Base-by-base conservation (phyloP, 2,329 filamentous ascomycete species). In the Colletotrichum australisinense region DNA sequence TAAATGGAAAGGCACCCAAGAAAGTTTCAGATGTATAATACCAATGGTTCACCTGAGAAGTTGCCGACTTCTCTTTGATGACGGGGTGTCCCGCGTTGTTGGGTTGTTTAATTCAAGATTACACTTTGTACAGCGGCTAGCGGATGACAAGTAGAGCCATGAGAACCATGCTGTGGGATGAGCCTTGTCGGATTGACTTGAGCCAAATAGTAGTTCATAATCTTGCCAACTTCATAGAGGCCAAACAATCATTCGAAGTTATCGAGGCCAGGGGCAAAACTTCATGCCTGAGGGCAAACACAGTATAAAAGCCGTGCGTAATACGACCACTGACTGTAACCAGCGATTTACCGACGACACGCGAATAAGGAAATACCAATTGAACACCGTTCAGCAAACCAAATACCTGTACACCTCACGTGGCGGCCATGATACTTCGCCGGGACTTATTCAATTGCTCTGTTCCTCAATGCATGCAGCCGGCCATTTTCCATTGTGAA, bases 1-100 rank as follows among this genome's bases (percentile, higher is more conserved):
- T 64, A 64, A 64, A 64, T 64, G 62, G 62, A 64, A 49, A 64
- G 30, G 62, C 62, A 64, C 26, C 52, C 46, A 53, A 26, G 35
- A 63, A 63, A 49, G 24, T 49, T 62, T 63, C 26, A 53, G 46
- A 64, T 53, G 62, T 64, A 64, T 38, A 64, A 64, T 64, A 64
- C 62, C 30, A 64, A 16, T 64, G 46, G n/a, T 64, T 64, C 22
- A 32, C 62, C 11, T 49, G 46, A 26, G 49, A n/a, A 38, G 46
- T 16, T 38, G 30, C 19, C 9, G 16, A 38, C 14, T 55, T 22
- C 35, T 49, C 30, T 49, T 64, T 22, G 22, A 49, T 64, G 62
- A 26, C 28, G 32, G 14, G 30, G 24, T 55, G 28, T 24, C 12
- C 19, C 19, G 42, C 19, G 19, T 49, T 49, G 42, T 49, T 49